These are phyloP conservation scores for Canavalia ensiformis DNA, from an alignment of 306 rosid genomes.

Conservation along the genomic window DNA sequence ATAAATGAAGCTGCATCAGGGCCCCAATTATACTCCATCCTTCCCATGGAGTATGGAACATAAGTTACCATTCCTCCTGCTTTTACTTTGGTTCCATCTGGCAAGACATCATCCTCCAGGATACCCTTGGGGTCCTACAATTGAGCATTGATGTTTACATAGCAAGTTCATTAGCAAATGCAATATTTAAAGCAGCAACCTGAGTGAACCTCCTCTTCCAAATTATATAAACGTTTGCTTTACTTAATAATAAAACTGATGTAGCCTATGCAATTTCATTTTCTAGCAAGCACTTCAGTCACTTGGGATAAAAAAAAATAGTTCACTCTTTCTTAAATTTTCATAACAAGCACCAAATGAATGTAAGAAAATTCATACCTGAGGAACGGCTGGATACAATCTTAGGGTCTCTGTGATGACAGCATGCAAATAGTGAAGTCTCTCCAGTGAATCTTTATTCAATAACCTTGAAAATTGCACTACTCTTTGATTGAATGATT, in stretches of 20 bases:
- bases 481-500: constrained; percentile 71
- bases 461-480: constrained; percentile 65
- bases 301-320: not conserved
- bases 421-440: constrained; percentile 80
- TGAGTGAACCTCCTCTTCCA: not conserved
- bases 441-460: constrained; percentile 77
- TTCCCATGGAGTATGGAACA: constrained; percentile 97
- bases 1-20: constrained; percentile 76
- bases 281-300: not conserved
- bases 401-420: constrained; percentile 92
- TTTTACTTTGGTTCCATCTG: constrained; percentile 89
- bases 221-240: not conserved
- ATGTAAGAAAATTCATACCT: constrained; percentile 56
- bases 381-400: constrained; percentile 95
- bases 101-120: constrained; percentile 86
- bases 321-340: not conserved
- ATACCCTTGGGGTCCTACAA: constrained; percentile 87
- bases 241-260: not conserved
- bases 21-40: constrained; percentile 96
- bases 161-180: not conserved
- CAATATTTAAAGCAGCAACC: constrained; percentile 15
- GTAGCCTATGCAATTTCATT: not conserved
- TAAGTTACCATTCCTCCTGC: constrained; percentile 99
- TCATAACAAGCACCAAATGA: constrained; percentile 13
- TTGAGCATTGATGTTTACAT: constrained; percentile 26